Conservation (phyloP, 2,329 filamentous ascomycete species). For the Colletotrichum sp. region DNA sequence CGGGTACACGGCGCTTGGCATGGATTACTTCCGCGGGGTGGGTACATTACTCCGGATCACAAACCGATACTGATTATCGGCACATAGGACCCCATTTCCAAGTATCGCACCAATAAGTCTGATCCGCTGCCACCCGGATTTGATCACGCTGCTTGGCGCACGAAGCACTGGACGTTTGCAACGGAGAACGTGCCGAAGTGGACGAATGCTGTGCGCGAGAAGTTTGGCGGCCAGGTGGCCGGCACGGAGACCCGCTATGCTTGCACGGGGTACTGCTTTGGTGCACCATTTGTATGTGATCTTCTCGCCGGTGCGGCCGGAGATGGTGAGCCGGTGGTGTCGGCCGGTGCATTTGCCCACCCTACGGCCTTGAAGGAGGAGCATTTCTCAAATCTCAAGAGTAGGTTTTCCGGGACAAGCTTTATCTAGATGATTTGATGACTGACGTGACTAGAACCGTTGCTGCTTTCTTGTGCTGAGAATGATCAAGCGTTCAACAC, state of each 20-base stretch:
- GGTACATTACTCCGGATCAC: background rate
- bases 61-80: background rate
- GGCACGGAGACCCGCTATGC: constrained; percentile 36
- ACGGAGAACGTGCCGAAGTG: constrained; percentile 47
- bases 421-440: background rate
- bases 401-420: constrained; percentile 24
- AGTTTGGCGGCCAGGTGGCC: constrained; percentile 33
- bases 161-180: constrained; percentile 48
- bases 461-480: constrained; percentile 51
- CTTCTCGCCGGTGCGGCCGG: constrained; percentile 6
- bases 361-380: constrained; percentile 53
- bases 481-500: constrained; percentile 47
- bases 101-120: constrained; percentile 34
- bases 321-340: constrained; percentile 25
- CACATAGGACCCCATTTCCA: constrained; percentile 45
- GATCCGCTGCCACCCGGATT: constrained; percentile 38
- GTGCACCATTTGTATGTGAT: constrained; percentile 49
- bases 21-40: constrained; percentile 51
- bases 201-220: constrained; percentile 39
- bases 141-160: constrained; percentile 53
- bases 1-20: constrained; percentile 45
- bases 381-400: constrained; percentile 43
- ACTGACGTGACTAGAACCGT: constrained; percentile 32
- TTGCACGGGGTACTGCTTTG: constrained; percentile 47
- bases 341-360: constrained; percentile 55